These are phyloP conservation scores for Phytophthora pluvialis DNA, from an alignment of 352 stramenopile species.

Conservation along the genomic window DNA sequence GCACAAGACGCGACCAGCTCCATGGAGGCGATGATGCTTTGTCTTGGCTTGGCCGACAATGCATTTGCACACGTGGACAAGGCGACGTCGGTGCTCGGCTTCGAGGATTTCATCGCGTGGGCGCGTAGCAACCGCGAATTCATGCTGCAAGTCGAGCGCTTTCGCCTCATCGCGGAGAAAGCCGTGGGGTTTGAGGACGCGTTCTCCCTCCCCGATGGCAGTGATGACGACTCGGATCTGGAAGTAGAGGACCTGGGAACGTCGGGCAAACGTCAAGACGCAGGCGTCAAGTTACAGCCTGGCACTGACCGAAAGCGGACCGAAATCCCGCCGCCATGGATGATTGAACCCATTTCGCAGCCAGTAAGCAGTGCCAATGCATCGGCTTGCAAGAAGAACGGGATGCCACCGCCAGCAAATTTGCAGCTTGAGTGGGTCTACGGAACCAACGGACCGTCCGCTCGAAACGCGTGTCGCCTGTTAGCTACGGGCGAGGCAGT, in stretches of 20 bases:
- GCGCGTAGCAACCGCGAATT: slow-evolving; percentile 85
- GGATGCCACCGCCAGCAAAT: slow-evolving; percentile 63
- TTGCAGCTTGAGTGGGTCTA: slow-evolving; percentile 83
- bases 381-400: slow-evolving; percentile 13
- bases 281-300: neutral
- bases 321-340: slow-evolving; percentile 51
- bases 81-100: slow-evolving; percentile 52
- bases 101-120: slow-evolving; percentile 86
- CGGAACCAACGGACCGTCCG: slow-evolving; percentile 54
- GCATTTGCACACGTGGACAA: slow-evolving; percentile 67
- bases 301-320: slow-evolving; percentile 10
- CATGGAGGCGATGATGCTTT: slow-evolving; percentile 50
- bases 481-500: slow-evolving; percentile 64
- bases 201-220: slow-evolving; percentile 67
- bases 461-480: slow-evolving; percentile 58
- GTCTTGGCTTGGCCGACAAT: slow-evolving; percentile 55
- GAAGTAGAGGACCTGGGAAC: slow-evolving; percentile 46
- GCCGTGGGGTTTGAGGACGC: slow-evolving; percentile 67
- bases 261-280: slow-evolving; percentile 1
- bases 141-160: slow-evolving; percentile 86
- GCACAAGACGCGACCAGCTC: slow-evolving; percentile 11
- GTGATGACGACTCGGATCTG: slow-evolving; percentile 80
- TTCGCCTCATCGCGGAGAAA: slow-evolving; percentile 76
- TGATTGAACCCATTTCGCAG: slow-evolving; percentile 46
- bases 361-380: neutral